These are phyloP conservation scores for Brassica nigra DNA, from an alignment of 345 rosid species.

Conservation along the genomic window DNA sequence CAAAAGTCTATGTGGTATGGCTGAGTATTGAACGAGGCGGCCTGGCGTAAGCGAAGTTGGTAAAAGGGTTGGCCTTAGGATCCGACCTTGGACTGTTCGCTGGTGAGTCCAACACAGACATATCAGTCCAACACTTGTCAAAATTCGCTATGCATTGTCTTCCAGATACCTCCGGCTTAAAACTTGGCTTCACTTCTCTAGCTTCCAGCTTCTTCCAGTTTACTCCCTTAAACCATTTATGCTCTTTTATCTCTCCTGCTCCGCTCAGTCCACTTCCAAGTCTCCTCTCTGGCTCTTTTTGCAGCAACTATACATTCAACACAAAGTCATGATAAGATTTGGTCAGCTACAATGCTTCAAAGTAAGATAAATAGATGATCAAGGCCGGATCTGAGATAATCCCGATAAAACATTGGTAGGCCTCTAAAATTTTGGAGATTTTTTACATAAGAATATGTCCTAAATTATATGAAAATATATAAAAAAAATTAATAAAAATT, in stretches of 20 bases:
- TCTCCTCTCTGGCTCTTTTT: constrained; percentile 72
- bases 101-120: constrained; percentile 77
- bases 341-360: not conserved
- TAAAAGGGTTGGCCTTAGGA: constrained; percentile 62
- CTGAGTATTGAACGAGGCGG: constrained; percentile 62
- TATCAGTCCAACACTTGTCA: constrained; percentile 83
- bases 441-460: no score
- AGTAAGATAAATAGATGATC: constrained; percentile 1
- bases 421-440: no score
- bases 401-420: no score
- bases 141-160: constrained; percentile 85
- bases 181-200: constrained; percentile 79
- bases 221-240: constrained; percentile 83
- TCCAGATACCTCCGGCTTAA: constrained; percentile 79
- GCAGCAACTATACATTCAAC: constrained; percentile 63
- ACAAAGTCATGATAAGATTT: not conserved
- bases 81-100: constrained; percentile 71
- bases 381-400: no score
- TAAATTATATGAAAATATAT: no score
- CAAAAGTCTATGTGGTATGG: constrained; percentile 32
- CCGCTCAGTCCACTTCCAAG: constrained; percentile 73
- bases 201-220: constrained; percentile 90
- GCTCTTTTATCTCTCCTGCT: constrained; percentile 67
- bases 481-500: no score
- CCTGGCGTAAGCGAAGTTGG: constrained; percentile 68